Conservation (phyloP, 306 rosid species). For the Ochetophila trinervis region DNA sequence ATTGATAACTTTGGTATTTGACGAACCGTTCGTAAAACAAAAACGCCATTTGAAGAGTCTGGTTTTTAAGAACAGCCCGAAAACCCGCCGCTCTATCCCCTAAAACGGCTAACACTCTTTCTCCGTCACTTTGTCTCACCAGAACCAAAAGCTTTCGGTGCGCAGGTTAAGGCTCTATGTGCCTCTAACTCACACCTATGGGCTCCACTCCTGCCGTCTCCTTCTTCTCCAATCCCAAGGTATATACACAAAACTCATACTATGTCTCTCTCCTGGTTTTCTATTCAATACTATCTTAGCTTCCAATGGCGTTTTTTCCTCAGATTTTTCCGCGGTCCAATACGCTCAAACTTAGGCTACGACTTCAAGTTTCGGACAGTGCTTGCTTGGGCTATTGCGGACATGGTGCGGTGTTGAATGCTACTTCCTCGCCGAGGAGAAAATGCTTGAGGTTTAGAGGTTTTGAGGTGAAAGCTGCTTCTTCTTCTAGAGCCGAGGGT, state of each 20-base stretch:
- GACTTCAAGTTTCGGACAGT: conserved; percentile 11
- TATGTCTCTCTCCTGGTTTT: not conserved
- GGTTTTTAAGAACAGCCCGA: too few relatives aligned
- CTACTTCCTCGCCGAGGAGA: conserved; percentile 22
- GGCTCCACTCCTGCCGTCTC: conserved; percentile 57
- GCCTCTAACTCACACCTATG: conserved; percentile 39
- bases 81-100: too few relatives aligned
- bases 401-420: conserved; percentile 28
- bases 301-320: not conserved
- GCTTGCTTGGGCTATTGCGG: conserved; percentile 20
- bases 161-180: conserved; percentile 10
- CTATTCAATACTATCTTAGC: not conserved
- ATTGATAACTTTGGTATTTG: too few relatives aligned
- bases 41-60: too few relatives aligned
- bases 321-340: conserved; percentile 33
- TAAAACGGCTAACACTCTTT: too few relatives aligned
- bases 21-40: too few relatives aligned
- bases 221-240: conserved; percentile 55
- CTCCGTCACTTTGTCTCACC: too few relatives aligned
- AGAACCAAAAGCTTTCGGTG: too few relatives aligned
- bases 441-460: conserved; percentile 27
- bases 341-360: conserved; percentile 30
- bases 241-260: conserved; percentile 15
- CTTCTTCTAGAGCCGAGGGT: conserved; percentile 44
- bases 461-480: conserved; percentile 51